Evolutionary conservation across 139 green algal species (phyloP).

Genomic region (Auxenochlorella pyrenoidosa): DNA sequence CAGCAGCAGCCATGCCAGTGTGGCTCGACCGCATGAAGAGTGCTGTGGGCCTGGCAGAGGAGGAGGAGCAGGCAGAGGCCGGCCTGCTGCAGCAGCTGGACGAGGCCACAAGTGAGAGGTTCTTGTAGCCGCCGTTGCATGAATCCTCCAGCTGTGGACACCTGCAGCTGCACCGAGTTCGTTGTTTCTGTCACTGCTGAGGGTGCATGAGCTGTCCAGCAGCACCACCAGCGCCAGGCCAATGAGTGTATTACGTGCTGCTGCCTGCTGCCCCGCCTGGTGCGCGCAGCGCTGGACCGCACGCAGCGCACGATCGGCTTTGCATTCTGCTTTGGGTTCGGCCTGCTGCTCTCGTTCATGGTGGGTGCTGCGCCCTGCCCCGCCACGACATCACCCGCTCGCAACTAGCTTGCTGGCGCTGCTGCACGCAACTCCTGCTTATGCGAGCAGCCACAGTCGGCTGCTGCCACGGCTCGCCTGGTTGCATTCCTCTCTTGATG

Average conservation of each 20-base stretch:
- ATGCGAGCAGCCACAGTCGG: background rate
- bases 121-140: background rate
- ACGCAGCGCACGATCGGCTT: conserved; percentile 59
- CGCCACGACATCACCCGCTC: background rate
- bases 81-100: conserved; percentile 66
- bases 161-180: background rate
- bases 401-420: background rate
- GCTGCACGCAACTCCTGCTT: background rate
- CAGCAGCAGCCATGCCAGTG: conserved; percentile 11
- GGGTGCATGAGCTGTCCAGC: too few relatives aligned
- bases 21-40: conserved; percentile 47
- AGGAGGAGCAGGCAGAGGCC: conserved; percentile 49
- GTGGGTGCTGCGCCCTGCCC: conserved; percentile 32
- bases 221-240: background rate
- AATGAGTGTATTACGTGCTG: too few relatives aligned
- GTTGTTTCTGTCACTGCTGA: too few relatives aligned
- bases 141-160: background rate
- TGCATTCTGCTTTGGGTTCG: conserved; percentile 59
- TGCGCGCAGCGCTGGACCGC: background rate
- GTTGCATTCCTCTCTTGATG: background rate
- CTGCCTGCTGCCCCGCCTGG: background rate
- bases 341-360: conserved; percentile 68
- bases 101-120: conserved; percentile 56
- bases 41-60: conserved; percentile 38
- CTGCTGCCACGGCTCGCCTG: background rate